Conservation (phyloP, 331 rosid genomes). For the Stylosanthes scabra region DNA sequence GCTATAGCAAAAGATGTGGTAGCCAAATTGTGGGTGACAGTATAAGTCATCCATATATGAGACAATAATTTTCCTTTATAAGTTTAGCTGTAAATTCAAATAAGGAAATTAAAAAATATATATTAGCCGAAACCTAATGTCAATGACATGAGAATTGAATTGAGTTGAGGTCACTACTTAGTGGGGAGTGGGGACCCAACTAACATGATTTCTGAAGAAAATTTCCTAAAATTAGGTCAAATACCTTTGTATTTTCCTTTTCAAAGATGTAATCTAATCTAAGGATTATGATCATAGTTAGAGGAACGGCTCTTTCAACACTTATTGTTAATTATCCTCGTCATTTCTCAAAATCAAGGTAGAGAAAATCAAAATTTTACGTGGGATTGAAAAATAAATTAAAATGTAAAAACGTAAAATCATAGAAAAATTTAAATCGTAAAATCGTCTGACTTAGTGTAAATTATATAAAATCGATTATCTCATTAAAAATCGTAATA, state of each 20-base stretch:
- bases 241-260: conserved; percentile 46
- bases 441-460: too few species aligned
- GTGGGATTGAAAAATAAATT: too few species aligned
- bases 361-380: too few species aligned
- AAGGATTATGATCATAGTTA: conserved; percentile 49
- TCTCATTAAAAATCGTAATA: too few species aligned
- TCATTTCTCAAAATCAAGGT: too few species aligned
- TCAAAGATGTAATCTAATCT: conserved; percentile 51
- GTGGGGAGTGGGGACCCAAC: conserved; percentile 53
- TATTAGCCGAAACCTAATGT: conserved; percentile 42
- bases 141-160: conserved; percentile 45
- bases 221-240: conserved; percentile 53
- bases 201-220: conserved; percentile 49
- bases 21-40: conserved; percentile 50
- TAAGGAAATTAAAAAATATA: not conserved
- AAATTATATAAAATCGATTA: too few species aligned
- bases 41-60: conserved; percentile 38
- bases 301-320: conserved; percentile 51
- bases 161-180: conserved; percentile 46
- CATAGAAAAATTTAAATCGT: too few species aligned
- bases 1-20: conserved; percentile 30
- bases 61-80: conserved; percentile 39
- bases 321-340: conserved; percentile 13
- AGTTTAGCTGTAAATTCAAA: conserved; percentile 31
- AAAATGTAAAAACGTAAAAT: too few species aligned